A percentile compares a stretch with the other conserved stretches of the same genome.
phyloP scores from a whole-genome alignment of 106 monocot genomes.

The Acorus calamus region DNA sequence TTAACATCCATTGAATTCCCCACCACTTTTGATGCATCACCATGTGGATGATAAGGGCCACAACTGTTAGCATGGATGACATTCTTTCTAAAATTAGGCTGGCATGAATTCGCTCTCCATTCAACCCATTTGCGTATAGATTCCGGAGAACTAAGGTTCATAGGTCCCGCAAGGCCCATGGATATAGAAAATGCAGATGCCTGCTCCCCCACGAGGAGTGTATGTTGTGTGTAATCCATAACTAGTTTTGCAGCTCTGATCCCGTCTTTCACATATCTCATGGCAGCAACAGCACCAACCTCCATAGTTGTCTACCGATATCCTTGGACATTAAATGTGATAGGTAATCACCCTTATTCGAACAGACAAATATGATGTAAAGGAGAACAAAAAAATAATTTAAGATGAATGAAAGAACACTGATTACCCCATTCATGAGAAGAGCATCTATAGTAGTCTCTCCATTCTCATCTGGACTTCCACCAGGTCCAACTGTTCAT shows the following conservation, averaged over 20 bases:
- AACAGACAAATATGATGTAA: no score
- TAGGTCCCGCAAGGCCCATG: conserved; percentile 85
- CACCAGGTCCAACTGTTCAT: conserved; percentile 77
- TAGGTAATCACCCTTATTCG: conserved; percentile 8
- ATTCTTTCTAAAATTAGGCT: conserved; percentile 86
- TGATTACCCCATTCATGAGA: conserved; percentile 82
- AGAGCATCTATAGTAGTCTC: conserved; percentile 95
- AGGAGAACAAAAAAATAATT: neutral
- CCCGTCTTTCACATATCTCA: conserved; percentile 94
- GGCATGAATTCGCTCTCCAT: conserved; percentile 61
- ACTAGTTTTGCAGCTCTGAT: conserved; percentile 83
- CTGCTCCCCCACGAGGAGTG: conserved; percentile 75
- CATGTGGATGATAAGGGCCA: conserved; percentile 44
- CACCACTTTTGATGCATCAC: conserved; percentile 1
- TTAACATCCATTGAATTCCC: conserved; percentile 12
- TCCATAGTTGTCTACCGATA: conserved; percentile 68
- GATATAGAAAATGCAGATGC: conserved; percentile 82
- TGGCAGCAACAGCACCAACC: conserved; percentile 81
- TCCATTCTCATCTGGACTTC: conserved; percentile 97
- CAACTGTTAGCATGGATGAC: conserved; percentile 46
- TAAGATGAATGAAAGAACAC: conserved; percentile 21
- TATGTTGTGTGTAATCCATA: conserved; percentile 74
- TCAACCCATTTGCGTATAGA: conserved; percentile 63
- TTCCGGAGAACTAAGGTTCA: conserved; percentile 67
- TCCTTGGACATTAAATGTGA: conserved; percentile 37